Evolutionary conservation across 805 yeast genomes (phyloP), one percentile per base, ranked within the genome.

Genomic region (Wilhelminamyces savonicus): DNA sequence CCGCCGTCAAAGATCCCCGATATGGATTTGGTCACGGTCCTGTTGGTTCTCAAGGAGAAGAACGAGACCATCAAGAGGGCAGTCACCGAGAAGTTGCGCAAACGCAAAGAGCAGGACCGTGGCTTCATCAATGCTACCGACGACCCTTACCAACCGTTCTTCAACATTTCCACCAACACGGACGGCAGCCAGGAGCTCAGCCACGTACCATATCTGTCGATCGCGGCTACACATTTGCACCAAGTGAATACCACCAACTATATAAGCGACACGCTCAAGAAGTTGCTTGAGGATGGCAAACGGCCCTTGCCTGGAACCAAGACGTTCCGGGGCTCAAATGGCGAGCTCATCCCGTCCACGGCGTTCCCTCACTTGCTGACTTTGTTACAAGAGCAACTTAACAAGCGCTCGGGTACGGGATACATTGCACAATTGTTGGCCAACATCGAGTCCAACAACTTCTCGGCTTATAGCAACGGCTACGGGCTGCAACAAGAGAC

Each of bases 1-100:
- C 95, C 96, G 3, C 81, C 92, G 22, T 82, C 95, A 2, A 84
- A 86, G 56, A 83, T 90, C 39, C 97, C 97, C 11, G 97, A 90
- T 55, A 71, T 88, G 70, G 94, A 86, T 27, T 65, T 90, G 36
- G 79, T 82, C 15, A 84, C 95, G 5, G 88, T 87, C 8, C 83
- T 82, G 31, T 71, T 76, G 26, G 77, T 86, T 14, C 59, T 83
- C 28, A 66, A 74, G 27, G 88, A 79, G 39, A 85, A 86, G 56
- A 81, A 85, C 37, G 78, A 71, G 32, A 80, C 84, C 5, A 79
- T 88, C 37, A 78, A 78, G 38, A 73, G 78, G 32, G 94, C 85
- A n/a, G 95, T 92, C 28, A 74, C 78, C 39, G 95, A 85, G 43
- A 83, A 85, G 52, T 67, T 90, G 55, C 75, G 74, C 29, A 80